Evolutionary conservation across 768 basidiomycete species (phyloP).

Genomic region (Stropharia rugosoannulata): DNA sequence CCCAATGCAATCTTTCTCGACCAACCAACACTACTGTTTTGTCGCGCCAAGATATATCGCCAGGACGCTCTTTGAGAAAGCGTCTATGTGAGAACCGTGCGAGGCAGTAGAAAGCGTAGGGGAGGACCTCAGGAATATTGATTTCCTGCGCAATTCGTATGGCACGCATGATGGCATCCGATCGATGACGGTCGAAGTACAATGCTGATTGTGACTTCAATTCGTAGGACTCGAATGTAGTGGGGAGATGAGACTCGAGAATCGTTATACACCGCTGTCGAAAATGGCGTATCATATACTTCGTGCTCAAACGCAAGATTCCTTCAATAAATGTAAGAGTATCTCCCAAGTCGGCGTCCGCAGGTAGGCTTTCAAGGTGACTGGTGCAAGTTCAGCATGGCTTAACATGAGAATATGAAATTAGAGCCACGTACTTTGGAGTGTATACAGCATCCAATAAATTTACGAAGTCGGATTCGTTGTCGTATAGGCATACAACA

Average conservation of each 20-base stretch:
- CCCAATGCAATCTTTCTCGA: conserved; percentile 38
- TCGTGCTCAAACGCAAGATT: conserved; percentile 62
- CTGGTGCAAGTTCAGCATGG: conserved; percentile 17
- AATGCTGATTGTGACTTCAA: conserved; percentile 20
- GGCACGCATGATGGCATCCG: conserved; percentile 41
- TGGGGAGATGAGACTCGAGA: conserved; percentile 39
- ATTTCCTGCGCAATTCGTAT: conserved; percentile 42
- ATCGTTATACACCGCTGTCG: conserved; percentile 51
- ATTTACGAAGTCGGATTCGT: conserved; percentile 44
- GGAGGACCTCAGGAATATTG: conserved; percentile 38
- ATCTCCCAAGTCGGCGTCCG: conserved; percentile 38
- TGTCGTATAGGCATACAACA: conserved; percentile 50
- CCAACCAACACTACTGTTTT: conserved; percentile 40
- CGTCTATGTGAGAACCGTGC: conserved; percentile 39
- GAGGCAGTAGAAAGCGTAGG: conserved; percentile 50
- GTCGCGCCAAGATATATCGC: conserved; percentile 37
- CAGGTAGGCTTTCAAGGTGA: conserved; percentile 34
- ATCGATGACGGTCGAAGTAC: conserved; percentile 29
- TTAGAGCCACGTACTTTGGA: conserved; percentile 35
- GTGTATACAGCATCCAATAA: conserved; percentile 53
- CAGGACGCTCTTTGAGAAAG: conserved; percentile 32
- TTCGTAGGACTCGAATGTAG: conserved; percentile 36
- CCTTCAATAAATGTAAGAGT: conserved; percentile 47
- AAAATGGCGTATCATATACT: conserved; percentile 55
- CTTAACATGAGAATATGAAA: neutral